Percentiles rank a stretch among this genome's conserved stretches.
Conservation (phyloP, 129 eudicot genomes). For the Chrysanthemum lavandulifolium region DNA sequence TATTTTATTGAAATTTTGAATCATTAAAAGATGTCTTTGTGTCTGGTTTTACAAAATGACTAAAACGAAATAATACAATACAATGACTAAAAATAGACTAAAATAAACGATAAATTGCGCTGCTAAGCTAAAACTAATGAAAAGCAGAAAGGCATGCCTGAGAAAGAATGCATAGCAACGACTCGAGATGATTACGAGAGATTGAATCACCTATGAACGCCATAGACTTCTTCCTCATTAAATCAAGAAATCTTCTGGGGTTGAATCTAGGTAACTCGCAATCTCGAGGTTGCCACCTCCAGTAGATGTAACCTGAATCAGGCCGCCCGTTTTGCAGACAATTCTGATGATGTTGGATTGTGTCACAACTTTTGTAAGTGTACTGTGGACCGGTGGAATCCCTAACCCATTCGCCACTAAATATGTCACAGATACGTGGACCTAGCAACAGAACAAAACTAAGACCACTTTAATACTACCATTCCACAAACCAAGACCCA, state of each 20-base stretch:
- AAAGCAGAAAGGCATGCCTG: conserved; percentile 45
- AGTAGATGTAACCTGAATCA: conserved; percentile 57
- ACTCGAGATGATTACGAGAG: conserved; percentile 84
- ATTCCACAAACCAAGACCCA: too few relatives aligned
- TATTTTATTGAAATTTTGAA: too few relatives aligned
- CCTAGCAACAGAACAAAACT: neutral
- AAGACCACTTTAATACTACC: neutral
- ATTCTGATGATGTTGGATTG: conserved; percentile 77
- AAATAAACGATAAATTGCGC: too few relatives aligned
- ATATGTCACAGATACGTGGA: conserved; percentile 45
- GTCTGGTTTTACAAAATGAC: too few relatives aligned
- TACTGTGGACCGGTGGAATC: conserved; percentile 59
- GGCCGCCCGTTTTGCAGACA: conserved; percentile 87
- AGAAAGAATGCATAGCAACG: conserved; percentile 77
- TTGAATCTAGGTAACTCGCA: conserved; percentile 60
- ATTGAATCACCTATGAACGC: conserved; percentile 95
- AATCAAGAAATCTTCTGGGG: conserved; percentile 49
- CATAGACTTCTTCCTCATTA: conserved; percentile 62
- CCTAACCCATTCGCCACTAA: conserved; percentile 65
- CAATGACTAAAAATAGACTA: too few relatives aligned
- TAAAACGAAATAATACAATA: too few relatives aligned
- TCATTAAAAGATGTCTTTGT: too few relatives aligned
- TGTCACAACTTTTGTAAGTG: conserved; percentile 58
- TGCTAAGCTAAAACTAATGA: neutral
- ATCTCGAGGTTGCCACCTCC: conserved; percentile 81